Base-by-base conservation (phyloP, 352 stramenopile species). In the Thalassiosira sp. region DNA sequence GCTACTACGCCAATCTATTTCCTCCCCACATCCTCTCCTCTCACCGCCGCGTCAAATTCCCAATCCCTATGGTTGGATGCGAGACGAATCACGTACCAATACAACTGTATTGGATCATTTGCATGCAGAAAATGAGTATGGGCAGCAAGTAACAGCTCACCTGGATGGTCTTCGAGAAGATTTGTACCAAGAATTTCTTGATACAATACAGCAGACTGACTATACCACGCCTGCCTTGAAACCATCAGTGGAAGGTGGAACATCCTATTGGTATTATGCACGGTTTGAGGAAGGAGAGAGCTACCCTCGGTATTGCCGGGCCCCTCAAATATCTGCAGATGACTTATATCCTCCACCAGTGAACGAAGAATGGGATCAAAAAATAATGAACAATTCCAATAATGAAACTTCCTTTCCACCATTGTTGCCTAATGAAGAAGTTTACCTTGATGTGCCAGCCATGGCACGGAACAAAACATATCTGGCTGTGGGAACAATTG, bases 51-150 rank as follows among this genome's bases (percentile, higher is more conserved):
- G 95, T 18, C 90, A 94, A 56, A 81, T 98, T 51, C 90, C 95
- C 18, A 95, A 98, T 88, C 94, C 94, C 52, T 98, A 98, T 82
- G 97, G 95, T 60, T 98, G 97, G 94, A 89, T 98, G 52, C 93
- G 95, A 28, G 95, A 98, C 76, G 95, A 98, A 70, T 85, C 89
- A 27, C 91, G 96, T 76, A 95, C 95, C 58, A 95, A 96, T 69
- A 72, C 92, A 56, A 93, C 97, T 62, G 89, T 99, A 46, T 73
- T 98, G 18, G 85, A 94, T 56, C 94, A 98, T 82, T 73, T 99
- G 54, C 81, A 90, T 24, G 85, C 94, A 49, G 96, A 99, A 75
- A 99, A 98, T 79, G 88, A 82, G 24, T 98, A 98, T 86, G 95
- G 91, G 35, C 86, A 96, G 53, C 63, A 75, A 62, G 90, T 96